Conservation (phyloP, 805 yeast species). For the Metschnikowia proteae region DNA sequence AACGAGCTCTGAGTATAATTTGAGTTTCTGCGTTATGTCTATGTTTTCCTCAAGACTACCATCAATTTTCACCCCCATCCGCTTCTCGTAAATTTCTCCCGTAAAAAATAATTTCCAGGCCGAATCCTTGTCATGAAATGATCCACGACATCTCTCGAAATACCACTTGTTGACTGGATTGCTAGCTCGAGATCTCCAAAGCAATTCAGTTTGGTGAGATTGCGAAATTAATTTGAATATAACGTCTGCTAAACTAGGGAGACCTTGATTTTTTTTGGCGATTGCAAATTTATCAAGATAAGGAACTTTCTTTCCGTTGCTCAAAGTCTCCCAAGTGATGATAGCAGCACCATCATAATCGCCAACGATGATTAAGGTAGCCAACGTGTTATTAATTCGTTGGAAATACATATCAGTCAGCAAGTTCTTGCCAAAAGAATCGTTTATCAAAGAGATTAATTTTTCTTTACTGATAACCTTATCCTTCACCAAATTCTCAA, state of each 20-base stretch:
- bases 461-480: conserved; percentile 50
- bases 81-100: conserved; percentile 38
- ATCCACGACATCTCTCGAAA: conserved; percentile 83
- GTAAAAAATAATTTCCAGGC: conserved; percentile 42
- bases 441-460: conserved; percentile 62
- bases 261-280: conserved; percentile 76
- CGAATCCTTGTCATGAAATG: conserved; percentile 37
- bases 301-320: conserved; percentile 45
- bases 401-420: conserved; percentile 61
- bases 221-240: conserved; percentile 77
- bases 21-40: conserved; percentile 15
- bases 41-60: conserved; percentile 12
- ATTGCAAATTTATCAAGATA: conserved; percentile 95
- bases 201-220: conserved; percentile 63
- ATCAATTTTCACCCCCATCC: conserved; percentile 23
- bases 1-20: conserved; percentile 12
- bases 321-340: conserved; percentile 67
- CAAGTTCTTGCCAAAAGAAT: conserved; percentile 71
- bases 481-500: conserved; percentile 34
- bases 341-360: conserved; percentile 96
- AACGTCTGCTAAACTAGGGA: conserved; percentile 90
- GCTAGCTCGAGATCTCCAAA: conserved; percentile 84
- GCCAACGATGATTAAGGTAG: conserved; percentile 81
- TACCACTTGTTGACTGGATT: conserved; percentile 98
- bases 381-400: conserved; percentile 62